These are phyloP conservation scores for Stagonosporopsis rhizophila DNA, from an alignment of 2,329 filamentous ascomycete genomes.

Conservation along the genomic window DNA sequence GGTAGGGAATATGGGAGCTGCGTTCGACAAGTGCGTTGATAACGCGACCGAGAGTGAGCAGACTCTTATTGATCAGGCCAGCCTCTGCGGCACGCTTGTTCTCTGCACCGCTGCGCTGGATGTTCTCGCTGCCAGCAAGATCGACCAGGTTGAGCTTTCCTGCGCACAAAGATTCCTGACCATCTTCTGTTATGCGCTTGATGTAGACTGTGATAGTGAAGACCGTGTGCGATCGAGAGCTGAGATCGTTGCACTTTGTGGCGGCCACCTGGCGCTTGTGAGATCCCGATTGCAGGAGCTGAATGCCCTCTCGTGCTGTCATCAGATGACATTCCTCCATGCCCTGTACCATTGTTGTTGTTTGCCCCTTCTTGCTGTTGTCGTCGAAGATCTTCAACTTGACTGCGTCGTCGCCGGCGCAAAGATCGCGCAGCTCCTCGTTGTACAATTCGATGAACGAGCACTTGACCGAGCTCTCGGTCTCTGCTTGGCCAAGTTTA, in stretches of 20 bases:
- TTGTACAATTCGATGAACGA: constrained; percentile 99
- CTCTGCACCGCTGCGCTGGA: constrained; percentile 93
- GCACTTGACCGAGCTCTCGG: constrained; percentile 91
- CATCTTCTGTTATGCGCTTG: constrained; percentile 79
- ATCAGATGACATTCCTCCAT: constrained; percentile 98
- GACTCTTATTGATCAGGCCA: constrained; percentile 96
- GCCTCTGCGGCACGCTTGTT: constrained; percentile 97
- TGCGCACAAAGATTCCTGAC: constrained; percentile 87
- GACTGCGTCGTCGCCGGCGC: constrained; percentile 78
- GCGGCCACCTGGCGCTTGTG: constrained; percentile 96
- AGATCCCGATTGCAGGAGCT: constrained; percentile 86
- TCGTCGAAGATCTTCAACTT: constrained; percentile 97
- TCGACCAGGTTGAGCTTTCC: constrained; percentile 97
- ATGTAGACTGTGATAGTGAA: constrained; percentile 95
- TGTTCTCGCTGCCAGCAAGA: constrained; percentile 96
- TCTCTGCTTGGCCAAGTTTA: constrained; percentile 77
- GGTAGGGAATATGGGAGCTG: constrained; percentile 85
- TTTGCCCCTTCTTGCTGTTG: constrained; percentile 81
- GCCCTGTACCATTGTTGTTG: constrained; percentile 87
- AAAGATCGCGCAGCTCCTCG: constrained; percentile 90
- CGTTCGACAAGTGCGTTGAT: constrained; percentile 97
- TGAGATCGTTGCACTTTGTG: constrained; percentile 99
- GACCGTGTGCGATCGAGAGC: constrained; percentile 94
- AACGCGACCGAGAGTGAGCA: constrained; percentile 91
- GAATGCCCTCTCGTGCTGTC: constrained; percentile 82